A percentile compares a stretch with the other conserved stretches of the same genome.
phyloP scores from a whole-genome alignment of 768 basidiomycete species.

The Russula compacta region DNA sequence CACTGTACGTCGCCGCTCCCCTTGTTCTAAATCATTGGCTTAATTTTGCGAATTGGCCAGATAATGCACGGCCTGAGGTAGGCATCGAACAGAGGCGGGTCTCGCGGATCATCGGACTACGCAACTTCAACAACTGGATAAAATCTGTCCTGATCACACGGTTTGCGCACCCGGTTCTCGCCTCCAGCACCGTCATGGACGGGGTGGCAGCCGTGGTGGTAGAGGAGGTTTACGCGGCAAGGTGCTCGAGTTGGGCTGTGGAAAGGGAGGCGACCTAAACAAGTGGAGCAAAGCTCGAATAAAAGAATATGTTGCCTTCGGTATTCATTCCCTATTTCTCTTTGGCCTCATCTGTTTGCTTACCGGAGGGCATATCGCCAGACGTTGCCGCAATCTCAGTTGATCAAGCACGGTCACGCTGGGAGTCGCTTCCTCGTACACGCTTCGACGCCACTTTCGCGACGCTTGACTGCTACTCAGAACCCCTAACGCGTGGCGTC shows the following conservation, averaged over 20 bases:
- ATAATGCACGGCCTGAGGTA: constrained; percentile 89
- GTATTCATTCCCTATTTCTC: constrained; percentile 34
- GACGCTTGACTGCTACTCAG: constrained; percentile 80
- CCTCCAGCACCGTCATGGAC: constrained; percentile 11
- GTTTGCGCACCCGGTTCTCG: constrained; percentile 68
- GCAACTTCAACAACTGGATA: constrained; percentile 99
- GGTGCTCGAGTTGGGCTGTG: constrained; percentile 94
- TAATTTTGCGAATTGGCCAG: constrained; percentile 32
- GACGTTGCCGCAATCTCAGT: constrained; percentile 88
- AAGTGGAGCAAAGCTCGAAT: constrained; percentile 92
- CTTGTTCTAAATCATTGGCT: background rate
- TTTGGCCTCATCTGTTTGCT: background rate
- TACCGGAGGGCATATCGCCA: constrained; percentile 25
- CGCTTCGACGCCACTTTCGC: constrained; percentile 76
- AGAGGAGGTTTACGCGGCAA: constrained; percentile 42
- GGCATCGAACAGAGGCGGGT: constrained; percentile 74
- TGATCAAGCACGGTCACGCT: constrained; percentile 72
- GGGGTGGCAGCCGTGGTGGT: constrained; percentile 25
- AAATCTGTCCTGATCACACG: constrained; percentile 94
- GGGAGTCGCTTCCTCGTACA: constrained; percentile 44
- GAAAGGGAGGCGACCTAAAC: constrained; percentile 95
- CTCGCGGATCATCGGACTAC: constrained; percentile 94
- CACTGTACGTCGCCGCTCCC: constrained; percentile 53
- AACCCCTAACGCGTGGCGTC: constrained; percentile 62
- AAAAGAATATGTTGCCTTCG: constrained; percentile 70